Percentiles rank a stretch among this genome's conserved stretches.
These are phyloP conservation scores for Paulownia fortunei DNA, from an alignment of 257 asterid genomes.

Conservation along the genomic window DNA sequence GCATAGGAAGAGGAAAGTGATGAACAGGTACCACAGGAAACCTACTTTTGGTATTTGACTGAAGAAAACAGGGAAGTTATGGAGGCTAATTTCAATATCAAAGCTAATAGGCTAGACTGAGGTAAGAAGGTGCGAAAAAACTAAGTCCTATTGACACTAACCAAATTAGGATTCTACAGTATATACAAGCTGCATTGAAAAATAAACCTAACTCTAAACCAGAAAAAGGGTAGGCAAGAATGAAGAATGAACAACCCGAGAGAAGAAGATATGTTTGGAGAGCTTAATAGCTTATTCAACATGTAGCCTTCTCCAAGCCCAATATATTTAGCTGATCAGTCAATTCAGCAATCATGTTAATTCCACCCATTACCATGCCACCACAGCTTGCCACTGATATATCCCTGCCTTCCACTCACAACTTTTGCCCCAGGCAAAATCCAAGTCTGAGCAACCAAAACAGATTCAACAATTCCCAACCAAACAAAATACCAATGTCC, in stretches of 20 bases:
- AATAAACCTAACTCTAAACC: constrained; percentile 4
- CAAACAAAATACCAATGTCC: constrained; percentile 29
- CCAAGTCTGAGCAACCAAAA: constrained; percentile 24
- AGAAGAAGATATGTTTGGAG: constrained; percentile 3
- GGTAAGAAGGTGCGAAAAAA: background rate
- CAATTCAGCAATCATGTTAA: constrained; percentile 19
- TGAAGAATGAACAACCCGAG: constrained; percentile 33
- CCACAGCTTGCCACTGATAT: background rate
- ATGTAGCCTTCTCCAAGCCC: constrained; percentile 21
- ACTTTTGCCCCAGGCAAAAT: constrained; percentile 2
- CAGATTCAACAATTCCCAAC: constrained; percentile 21
- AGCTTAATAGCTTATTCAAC: constrained; percentile 16
- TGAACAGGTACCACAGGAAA: constrained; percentile 11
- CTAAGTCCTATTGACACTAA: background rate
- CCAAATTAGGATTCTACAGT: constrained; percentile 31
- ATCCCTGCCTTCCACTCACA: constrained; percentile 31
- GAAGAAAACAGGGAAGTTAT: background rate
- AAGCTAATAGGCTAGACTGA: constrained; percentile 3
- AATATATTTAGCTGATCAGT: constrained; percentile 8
- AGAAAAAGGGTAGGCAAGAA: constrained; percentile 20
- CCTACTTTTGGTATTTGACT: background rate
- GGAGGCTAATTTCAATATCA: constrained; percentile 7
- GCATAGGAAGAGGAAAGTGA: constrained; percentile 7
- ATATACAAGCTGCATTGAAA: constrained; percentile 40
- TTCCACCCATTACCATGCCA: constrained; percentile 24